phyloP scores from a whole-genome alignment of 163 green algal genomes.

The Chloroidium sp. region DNA sequence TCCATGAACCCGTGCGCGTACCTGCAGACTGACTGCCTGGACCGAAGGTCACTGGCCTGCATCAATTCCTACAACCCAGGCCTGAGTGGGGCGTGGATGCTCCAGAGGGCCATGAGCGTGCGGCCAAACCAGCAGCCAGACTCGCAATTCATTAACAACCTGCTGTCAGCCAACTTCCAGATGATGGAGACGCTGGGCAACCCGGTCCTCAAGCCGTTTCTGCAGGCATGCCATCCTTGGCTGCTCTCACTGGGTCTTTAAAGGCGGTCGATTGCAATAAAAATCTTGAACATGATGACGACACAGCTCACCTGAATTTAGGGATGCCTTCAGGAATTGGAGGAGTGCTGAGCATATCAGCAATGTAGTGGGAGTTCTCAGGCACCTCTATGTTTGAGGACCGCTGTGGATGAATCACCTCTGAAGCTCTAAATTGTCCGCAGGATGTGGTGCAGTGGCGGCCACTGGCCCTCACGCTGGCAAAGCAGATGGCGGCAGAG shows the following conservation, averaged over 20 bases:
- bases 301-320: no score
- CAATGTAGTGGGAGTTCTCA: no score
- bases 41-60: conserved; percentile 29
- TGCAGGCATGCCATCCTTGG: conserved; percentile 35
- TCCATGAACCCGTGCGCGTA: no score
- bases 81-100: conserved; percentile 62
- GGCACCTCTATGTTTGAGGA: no score
- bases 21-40: conserved; percentile 24
- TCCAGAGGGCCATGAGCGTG: conserved; percentile 71
- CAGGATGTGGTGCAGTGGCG: conserved; percentile 76
- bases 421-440: background rate
- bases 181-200: conserved; percentile 60
- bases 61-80: conserved; percentile 72
- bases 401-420: no score
- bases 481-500: conserved; percentile 29
- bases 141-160: conserved; percentile 31
- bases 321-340: no score
- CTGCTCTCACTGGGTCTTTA: no score
- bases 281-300: no score
- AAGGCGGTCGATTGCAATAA: no score
- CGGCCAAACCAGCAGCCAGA: background rate
- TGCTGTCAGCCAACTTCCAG: conserved; percentile 56
- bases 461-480: conserved; percentile 51
- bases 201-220: conserved; percentile 73
- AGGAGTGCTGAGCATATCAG: no score